Percentiles rank a stretch among this genome's conserved stretches.
phyloP scores from a whole-genome alignment of 1,284 basidiomycete species.

The Ustilago nuda region DNA sequence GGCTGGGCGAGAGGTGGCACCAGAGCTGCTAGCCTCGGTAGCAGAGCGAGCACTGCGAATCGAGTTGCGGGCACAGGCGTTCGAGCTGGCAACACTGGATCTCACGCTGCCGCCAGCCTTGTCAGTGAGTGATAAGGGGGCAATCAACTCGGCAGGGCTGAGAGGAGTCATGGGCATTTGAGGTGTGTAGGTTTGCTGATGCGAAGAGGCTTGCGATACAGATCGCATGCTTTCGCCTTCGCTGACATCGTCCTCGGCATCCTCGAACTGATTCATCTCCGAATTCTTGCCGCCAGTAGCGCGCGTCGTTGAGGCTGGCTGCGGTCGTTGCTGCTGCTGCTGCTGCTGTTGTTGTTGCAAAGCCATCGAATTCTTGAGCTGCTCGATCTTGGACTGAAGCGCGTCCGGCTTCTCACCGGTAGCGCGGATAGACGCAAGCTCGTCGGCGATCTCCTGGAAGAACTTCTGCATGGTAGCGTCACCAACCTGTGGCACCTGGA shows the following conservation, averaged over 20 bases:
- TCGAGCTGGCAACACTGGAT: constrained; percentile 34
- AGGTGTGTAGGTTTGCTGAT: constrained; percentile 52
- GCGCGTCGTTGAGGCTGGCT: constrained; percentile 14
- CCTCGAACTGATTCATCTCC: constrained; percentile 72
- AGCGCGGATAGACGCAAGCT: constrained; percentile 76
- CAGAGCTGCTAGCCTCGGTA: constrained; percentile 27
- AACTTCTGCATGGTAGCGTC: constrained; percentile 81
- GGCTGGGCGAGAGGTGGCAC: constrained; percentile 40
- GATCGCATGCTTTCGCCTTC: constrained; percentile 52
- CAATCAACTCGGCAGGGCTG: constrained; percentile 54
- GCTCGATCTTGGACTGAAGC: constrained; percentile 71
- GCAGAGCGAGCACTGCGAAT: constrained; percentile 36
- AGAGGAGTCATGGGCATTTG: constrained; percentile 50
- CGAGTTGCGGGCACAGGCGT: constrained; percentile 34
- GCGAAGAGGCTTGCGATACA: constrained; percentile 48
- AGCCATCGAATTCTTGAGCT: constrained; percentile 69
- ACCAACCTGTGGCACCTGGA: constrained; percentile 63
- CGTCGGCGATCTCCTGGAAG: constrained; percentile 83
- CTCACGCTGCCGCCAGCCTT: constrained; percentile 24
- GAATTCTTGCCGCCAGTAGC: constrained; percentile 29
- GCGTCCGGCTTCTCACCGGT: constrained; percentile 67
- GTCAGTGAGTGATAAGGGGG: constrained; percentile 43
- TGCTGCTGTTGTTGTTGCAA: constrained; percentile 36
- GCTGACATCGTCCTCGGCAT: constrained; percentile 72
- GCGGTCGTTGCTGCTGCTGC: constrained; percentile 35